Evolutionary conservation across 2,329 filamentous ascomycete species (phyloP), one percentile per base, ranked within the genome.

Genomic region (Paecilomyces dactylethromorphus): DNA sequence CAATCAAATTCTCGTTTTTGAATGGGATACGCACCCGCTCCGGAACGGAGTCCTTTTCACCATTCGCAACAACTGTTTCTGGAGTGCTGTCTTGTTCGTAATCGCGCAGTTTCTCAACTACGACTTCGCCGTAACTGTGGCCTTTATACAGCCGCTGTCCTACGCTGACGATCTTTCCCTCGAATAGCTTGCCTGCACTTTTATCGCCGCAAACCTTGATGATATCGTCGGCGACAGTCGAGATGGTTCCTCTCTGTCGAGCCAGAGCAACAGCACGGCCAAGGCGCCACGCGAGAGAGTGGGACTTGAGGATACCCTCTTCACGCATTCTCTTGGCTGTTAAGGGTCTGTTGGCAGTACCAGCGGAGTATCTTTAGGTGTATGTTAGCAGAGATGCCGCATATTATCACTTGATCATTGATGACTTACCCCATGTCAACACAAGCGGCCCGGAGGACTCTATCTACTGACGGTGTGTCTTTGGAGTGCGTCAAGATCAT

Each of bases 231-330:
- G 62, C 61, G 26, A 59, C 60, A 5, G 62, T 57, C 8, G 52
- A 55, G 21, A 63, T 62, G n/a, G 54, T 59, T 11, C 58, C 60
- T 32, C 60, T 65, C 31, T 18, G 29, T 33, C 35, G 21, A 21
- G 59, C 53, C 5, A 63, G 53, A 1, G 58, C 56, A 12, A 68
- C 60, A 2, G 65, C 64, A 15, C 66, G 56, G 2, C 65, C 66
- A 29, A 68, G 65, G 55, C 81, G 74, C 82, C 81, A 85, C 0
- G 79, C 78, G 59, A 81, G 81, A 1, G 81, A 84, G 11, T 82
- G 71, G 0, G 81, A 84, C 59, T 83, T 76, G 55, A 80, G 76
- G 13, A 84, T 79, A 0, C 75, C 81, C 79, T 79, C 83, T 3
- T 78, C 74, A 60, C 75, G 79, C 50, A 77, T 80, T 65, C 83